Conservation (phyloP, 2,329 filamentous ascomycete genomes). For the Hypoxylon sp. region DNA sequence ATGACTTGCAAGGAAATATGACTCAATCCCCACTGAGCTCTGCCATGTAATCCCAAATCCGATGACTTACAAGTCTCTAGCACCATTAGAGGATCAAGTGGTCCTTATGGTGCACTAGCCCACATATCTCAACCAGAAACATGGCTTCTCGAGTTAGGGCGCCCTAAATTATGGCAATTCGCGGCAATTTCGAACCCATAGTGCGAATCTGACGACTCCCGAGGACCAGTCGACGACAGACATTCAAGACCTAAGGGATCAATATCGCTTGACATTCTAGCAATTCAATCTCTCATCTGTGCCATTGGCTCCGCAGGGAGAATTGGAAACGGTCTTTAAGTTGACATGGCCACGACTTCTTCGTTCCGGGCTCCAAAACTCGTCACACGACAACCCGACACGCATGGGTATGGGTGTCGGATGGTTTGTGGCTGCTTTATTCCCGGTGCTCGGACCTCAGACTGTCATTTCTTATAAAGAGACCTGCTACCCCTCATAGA, state of each 20-base stretch:
- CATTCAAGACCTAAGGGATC: background rate
- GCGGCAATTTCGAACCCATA: background rate
- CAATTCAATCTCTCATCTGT: background rate
- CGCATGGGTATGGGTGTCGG: background rate
- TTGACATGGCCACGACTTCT: background rate
- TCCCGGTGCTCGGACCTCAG: background rate
- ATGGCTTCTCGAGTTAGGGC: background rate
- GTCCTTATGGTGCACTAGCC: conserved; percentile 1
- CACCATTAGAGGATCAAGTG: conserved; percentile 16
- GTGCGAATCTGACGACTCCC: background rate
- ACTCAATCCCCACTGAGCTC: background rate
- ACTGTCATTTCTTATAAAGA: background rate
- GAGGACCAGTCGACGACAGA: background rate
- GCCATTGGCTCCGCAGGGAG: background rate
- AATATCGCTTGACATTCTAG: background rate
- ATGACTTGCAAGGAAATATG: background rate
- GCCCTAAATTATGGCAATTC: background rate
- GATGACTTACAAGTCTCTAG: background rate
- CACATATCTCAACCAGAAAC: background rate
- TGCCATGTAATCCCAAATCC: background rate
- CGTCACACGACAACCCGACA: background rate
- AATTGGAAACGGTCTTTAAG: background rate
- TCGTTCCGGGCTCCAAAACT: background rate
- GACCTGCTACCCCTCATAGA: background rate
- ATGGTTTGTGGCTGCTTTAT: background rate